Base-by-base conservation (phyloP, 1,139 yeast genomes). In the Ogataea hybrid region DNA sequence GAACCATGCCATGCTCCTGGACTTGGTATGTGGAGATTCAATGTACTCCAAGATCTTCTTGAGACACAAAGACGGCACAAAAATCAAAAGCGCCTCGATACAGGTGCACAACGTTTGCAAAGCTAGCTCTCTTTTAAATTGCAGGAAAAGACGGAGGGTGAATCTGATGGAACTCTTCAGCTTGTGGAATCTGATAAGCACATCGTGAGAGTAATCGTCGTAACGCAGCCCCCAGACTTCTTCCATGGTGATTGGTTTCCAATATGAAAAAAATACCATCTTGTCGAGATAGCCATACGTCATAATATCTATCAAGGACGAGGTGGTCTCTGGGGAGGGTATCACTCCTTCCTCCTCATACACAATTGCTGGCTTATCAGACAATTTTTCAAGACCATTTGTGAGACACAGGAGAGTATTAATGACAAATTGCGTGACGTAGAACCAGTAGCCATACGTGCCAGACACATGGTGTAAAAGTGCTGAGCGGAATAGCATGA, bases 221-320 rank as follows among this genome's bases (percentile, higher is more conserved):
- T 77, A 76, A 50, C 78, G 70, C 47, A 92, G 71, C 34, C 95
- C 95, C 96, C 97, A 88, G 42, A 92, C 80, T 53, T 89, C 95
- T 3, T 69, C 68, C 56, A 71, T 64, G 32, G 70, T 67, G 52
- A 92, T 68, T 2, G 84, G 70, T 2, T 63, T 61, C 49, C 70
- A 68, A 59, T 77, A 83, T 3, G 96, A 87, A 37, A 69, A 62
- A 77, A 81, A 75, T 31, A 90, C 73, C 71, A 89, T 71, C 25
- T 72, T 69, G 56, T 84, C 79, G 31, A 88, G 67, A 95, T 96
- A 92, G 25, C 84, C 70, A 68, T 84, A 92, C 4, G 88, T 70
- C 45, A 81, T 63, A 44, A 81, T 73, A 5, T 79, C 64, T 49
- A 84, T 73, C 38, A 92, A 60, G 32, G 84, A 73, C 9, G 89